A percentile compares a stretch with the other conserved stretches of the same genome.
These are phyloP conservation scores for Fraxinus nigra DNA, from an alignment of 305 asterid species.

Conservation along the genomic window DNA sequence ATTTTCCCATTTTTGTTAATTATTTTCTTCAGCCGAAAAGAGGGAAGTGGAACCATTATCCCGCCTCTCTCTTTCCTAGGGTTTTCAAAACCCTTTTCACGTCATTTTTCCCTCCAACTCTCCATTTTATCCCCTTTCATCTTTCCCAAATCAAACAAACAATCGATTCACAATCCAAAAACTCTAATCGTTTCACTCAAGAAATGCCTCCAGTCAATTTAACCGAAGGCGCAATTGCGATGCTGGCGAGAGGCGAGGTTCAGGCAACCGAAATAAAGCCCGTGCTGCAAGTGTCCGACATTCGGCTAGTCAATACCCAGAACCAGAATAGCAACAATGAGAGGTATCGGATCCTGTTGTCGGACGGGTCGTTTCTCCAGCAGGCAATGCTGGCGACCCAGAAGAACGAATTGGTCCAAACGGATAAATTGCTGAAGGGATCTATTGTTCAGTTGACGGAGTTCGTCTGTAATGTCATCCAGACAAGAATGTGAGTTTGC, in stretches of 20 bases:
- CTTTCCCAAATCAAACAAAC: not conserved
- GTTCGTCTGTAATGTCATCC: conserved; percentile 69
- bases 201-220: conserved; percentile 41
- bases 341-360: conserved; percentile 57
- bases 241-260: conserved; percentile 40
- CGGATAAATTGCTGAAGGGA: conserved; percentile 59
- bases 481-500: conserved; percentile 56
- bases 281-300: conserved; percentile 63
- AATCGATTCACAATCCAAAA: not conserved
- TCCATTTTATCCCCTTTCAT: not conserved
- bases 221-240: conserved; percentile 62
- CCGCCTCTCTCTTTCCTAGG: conserved; percentile 26
- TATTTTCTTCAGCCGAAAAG: not conserved
- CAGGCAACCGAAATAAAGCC: conserved; percentile 45
- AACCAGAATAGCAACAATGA: conserved; percentile 44
- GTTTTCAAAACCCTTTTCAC: conserved; percentile 30
- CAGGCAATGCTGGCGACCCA: conserved; percentile 92
- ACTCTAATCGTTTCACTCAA: conserved; percentile 3
- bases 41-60: not conserved
- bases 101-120: conserved; percentile 17
- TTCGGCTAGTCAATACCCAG: conserved; percentile 55
- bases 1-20: not conserved
- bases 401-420: conserved; percentile 58
- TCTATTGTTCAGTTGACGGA: conserved; percentile 57
- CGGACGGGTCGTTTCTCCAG: conserved; percentile 67